Evolutionary conservation across 2,329 filamentous ascomycete species (phyloP).

Genomic region (Colletotrichum cereale): DNA sequence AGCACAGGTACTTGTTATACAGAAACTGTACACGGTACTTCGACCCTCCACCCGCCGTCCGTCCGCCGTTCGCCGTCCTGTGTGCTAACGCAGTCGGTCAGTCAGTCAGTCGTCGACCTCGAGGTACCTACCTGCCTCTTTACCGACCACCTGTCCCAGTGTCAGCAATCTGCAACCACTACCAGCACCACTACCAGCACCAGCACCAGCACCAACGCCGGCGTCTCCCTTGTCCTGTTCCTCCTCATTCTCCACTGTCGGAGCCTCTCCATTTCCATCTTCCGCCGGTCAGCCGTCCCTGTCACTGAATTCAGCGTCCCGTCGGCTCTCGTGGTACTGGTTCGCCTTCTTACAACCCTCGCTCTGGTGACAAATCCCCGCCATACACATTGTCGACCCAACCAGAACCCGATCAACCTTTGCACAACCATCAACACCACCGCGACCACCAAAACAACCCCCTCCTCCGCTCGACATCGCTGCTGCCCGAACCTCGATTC

Average conservation of each 20-base stretch:
- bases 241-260: constrained; percentile 24
- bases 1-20: constrained; percentile 11
- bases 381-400: constrained; percentile 14
- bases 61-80: background rate
- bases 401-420: constrained; percentile 4
- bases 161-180: background rate
- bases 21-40: background rate
- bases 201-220: background rate
- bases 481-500: background rate
- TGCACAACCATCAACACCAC: constrained; percentile 12
- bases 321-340: constrained; percentile 33
- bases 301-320: constrained; percentile 26
- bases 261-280: constrained; percentile 38
- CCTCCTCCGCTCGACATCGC: background rate
- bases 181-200: background rate
- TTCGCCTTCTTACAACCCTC: constrained; percentile 22
- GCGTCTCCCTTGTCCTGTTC: constrained; percentile 10
- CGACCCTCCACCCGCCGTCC: background rate
- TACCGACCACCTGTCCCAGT: constrained; percentile 1
- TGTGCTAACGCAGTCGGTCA: background rate
- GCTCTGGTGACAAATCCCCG: constrained; percentile 37
- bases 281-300: constrained; percentile 34
- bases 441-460: background rate
- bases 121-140: background rate
- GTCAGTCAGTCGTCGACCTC: background rate